Percentiles rank a stretch among this genome's conserved stretches.
phyloP scores from a whole-genome alignment of 768 basidiomycete species.

The Coprinellus micaceus region DNA sequence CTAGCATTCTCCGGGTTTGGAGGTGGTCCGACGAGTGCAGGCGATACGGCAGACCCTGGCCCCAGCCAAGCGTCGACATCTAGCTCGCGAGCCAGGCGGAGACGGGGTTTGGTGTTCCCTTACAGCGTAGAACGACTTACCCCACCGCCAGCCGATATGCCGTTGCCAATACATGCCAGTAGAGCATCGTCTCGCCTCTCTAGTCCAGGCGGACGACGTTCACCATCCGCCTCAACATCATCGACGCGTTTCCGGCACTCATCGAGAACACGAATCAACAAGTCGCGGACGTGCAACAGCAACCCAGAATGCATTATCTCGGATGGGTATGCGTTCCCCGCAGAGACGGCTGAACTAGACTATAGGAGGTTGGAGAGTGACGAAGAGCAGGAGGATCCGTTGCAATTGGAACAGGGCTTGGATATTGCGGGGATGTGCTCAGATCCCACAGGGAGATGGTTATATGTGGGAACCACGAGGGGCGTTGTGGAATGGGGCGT shows the following conservation, averaged over 20 bases:
- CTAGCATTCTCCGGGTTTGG: too few species aligned
- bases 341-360: conserved; percentile 5
- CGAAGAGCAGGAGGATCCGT: background rate
- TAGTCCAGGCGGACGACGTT: background rate
- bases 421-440: conserved; percentile 31
- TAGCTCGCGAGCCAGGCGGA: too few species aligned
- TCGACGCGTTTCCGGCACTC: background rate
- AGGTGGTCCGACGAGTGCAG: too few species aligned
- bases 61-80: too few species aligned
- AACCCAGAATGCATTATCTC: background rate
- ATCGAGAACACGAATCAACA: background rate
- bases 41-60: too few species aligned
- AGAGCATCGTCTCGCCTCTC: too few species aligned
- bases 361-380: conserved; percentile 6
- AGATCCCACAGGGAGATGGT: conserved; percentile 28
- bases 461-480: conserved; percentile 26
- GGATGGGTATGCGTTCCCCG: conserved; percentile 1
- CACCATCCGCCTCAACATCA: background rate
- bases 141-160: too few species aligned
- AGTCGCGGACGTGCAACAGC: background rate
- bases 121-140: too few species aligned
- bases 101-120: too few species aligned
- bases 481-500: conserved; percentile 15
- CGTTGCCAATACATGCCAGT: too few species aligned
- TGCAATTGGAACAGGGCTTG: conserved; percentile 20